phyloP scores from a whole-genome alignment of 768 basidiomycete genomes.

The Boletus rufocinnamomeus region DNA sequence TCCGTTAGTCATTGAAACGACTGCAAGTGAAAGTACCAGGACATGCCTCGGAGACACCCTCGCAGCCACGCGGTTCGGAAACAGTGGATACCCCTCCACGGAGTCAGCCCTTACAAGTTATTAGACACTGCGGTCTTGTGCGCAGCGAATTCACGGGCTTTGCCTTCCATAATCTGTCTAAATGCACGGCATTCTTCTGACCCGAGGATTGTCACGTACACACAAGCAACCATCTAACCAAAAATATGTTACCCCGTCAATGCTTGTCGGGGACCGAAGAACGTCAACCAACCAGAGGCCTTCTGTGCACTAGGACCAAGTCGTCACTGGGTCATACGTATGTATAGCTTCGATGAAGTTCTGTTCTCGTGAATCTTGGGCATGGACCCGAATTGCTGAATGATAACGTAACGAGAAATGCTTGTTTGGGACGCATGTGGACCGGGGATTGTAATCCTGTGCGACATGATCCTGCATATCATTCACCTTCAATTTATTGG shows the following conservation, averaged over 20 bases:
- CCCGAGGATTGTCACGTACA: conserved; percentile 9
- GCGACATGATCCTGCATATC: neutral
- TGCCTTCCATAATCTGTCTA: neutral
- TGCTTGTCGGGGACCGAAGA: neutral
- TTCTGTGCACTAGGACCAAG: neutral
- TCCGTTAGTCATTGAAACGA: conserved; percentile 11
- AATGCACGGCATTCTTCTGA: neutral
- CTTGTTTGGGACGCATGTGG: neutral
- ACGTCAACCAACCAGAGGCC: neutral
- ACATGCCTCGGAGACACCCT: conserved; percentile 5
- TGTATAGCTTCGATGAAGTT: neutral
- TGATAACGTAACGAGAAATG: conserved; percentile 21
- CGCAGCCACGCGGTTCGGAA: conserved; percentile 1
- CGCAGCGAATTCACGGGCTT: neutral
- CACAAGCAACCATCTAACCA: neutral
- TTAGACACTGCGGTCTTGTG: neutral
- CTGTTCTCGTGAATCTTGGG: conserved; percentile 6
- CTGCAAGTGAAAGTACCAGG: neutral
- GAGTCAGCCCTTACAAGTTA: neutral
- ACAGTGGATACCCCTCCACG: conserved; percentile 3
- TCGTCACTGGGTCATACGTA: neutral
- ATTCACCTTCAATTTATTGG: neutral
- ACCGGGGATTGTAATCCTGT: neutral
- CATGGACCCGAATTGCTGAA: conserved; percentile 6
- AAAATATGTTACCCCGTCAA: neutral